Percentiles rank a stretch among this genome's conserved stretches.
These are phyloP conservation scores for Solanum pimpinellifolium DNA, from an alignment of 257 asterid species.

Conservation along the genomic window DNA sequence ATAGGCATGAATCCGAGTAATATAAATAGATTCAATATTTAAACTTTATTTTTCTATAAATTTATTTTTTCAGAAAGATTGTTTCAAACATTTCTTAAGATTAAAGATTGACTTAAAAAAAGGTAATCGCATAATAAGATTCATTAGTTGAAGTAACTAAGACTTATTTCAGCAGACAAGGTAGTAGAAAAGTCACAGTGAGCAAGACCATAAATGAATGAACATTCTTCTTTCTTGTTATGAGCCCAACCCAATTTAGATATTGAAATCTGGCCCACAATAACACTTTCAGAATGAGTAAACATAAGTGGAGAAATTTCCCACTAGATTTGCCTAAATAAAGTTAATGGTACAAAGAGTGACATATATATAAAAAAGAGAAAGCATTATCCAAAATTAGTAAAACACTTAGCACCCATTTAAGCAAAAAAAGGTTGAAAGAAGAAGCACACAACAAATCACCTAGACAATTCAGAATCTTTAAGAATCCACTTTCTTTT, in stretches of 20 bases:
- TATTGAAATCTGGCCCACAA: neutral
- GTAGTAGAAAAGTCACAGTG: neutral
- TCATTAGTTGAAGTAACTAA: neutral
- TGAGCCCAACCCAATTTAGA: neutral
- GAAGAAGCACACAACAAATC: neutral
- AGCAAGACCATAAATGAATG: neutral
- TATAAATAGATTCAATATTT: too few relatives aligned
- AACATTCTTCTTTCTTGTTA: neutral
- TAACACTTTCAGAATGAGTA: neutral
- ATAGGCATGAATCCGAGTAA: neutral
- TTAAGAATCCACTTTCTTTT: neutral
- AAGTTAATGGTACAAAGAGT: neutral
- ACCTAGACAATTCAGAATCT: neutral
- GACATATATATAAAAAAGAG: neutral
- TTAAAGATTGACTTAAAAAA: neutral
- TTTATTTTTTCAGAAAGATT: too few relatives aligned
- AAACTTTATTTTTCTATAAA: too few relatives aligned
- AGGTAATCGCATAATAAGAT: neutral
- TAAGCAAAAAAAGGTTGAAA: neutral
- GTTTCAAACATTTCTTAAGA: neutral
- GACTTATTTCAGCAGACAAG: neutral
- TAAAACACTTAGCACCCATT: neutral
- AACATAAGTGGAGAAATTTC: neutral
- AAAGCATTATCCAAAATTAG: neutral
- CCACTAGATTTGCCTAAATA: neutral